Percentiles rank a stretch among this genome's conserved stretches.
phyloP scores from a whole-genome alignment of 495 filamentous ascomycete species.

The Acidiella bohemica region DNA sequence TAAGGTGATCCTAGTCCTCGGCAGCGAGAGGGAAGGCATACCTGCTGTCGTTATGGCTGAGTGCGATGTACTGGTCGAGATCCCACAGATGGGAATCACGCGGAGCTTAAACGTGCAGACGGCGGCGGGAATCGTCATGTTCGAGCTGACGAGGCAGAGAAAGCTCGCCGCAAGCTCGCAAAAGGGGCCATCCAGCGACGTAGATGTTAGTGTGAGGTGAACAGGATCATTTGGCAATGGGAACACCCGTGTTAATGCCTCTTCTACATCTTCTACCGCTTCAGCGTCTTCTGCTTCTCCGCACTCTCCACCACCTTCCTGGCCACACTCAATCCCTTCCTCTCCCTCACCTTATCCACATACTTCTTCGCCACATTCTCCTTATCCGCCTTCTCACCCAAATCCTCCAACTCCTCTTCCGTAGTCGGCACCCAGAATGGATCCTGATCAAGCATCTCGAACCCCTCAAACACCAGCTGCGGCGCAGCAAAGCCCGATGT shows the following conservation, averaged over 20 bases:
- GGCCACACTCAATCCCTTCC: slow-evolving; percentile 79
- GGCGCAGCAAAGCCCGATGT: slow-evolving; percentile 83
- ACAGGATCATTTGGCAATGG: no score
- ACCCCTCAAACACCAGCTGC: slow-evolving; percentile 85
- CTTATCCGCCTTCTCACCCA: slow-evolving; percentile 80
- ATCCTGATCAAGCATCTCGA: slow-evolving; percentile 79
- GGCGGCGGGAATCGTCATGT: slow-evolving; percentile 34
- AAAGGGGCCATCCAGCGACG: no score
- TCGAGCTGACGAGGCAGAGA: slow-evolving; percentile 32
- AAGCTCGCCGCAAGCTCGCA: no score
- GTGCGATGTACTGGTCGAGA: slow-evolving; percentile 37
- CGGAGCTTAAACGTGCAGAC: slow-evolving; percentile 42
- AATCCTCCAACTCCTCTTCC: slow-evolving; percentile 91
- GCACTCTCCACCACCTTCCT: slow-evolving; percentile 70
- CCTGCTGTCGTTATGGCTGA: slow-evolving; percentile 32
- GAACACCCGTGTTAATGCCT: neutral
- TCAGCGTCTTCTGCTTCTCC: slow-evolving; percentile 98
- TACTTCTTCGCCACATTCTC: slow-evolving; percentile 95
- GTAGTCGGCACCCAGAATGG: slow-evolving; percentile 96
- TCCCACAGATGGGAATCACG: slow-evolving; percentile 34
- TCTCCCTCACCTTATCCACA: slow-evolving; percentile 70
- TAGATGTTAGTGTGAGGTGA: neutral
- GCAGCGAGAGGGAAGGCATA: slow-evolving; percentile 36
- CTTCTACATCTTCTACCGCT: slow-evolving; percentile 42
- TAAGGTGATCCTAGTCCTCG: slow-evolving; percentile 33